A percentile compares a stretch with the other conserved stretches of the same genome.
phyloP scores from a whole-genome alignment of 2,329 filamentous ascomycete genomes.

The Cercospora sp. region DNA sequence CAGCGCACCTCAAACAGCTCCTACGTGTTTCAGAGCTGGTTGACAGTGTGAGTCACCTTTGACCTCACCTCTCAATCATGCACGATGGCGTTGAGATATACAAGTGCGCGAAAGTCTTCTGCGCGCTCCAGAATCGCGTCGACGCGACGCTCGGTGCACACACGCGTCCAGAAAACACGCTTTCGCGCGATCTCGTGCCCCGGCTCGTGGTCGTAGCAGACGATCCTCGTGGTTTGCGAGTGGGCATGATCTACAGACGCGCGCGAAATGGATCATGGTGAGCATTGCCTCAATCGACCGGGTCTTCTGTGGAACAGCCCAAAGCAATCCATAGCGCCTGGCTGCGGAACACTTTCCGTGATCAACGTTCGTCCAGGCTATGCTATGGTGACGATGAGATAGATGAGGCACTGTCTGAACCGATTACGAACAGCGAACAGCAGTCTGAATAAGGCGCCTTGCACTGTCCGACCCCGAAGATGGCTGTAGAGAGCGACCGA shows the following conservation, averaged over 20 bases:
- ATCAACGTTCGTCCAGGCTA: not conserved
- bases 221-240: not conserved
- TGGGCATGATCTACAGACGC: conserved; percentile 19
- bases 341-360: not conserved
- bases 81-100: not conserved
- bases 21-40: conserved; percentile 7
- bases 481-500: not conserved
- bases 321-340: not conserved
- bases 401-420: not conserved
- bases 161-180: not conserved
- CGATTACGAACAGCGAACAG: not conserved
- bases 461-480: not conserved
- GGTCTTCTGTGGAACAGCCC: not conserved
- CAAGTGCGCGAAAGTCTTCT: not conserved
- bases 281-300: not conserved
- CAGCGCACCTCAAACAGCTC: conserved; percentile 6
- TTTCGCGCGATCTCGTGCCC: not conserved
- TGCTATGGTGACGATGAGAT: not conserved
- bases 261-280: conserved; percentile 22
- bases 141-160: not conserved
- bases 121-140: not conserved
- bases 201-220: not conserved
- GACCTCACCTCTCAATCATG: conserved; percentile 15
- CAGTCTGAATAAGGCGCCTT: not conserved
- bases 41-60: conserved; percentile 25